Percentiles rank a stretch among this genome's conserved stretches.
phyloP scores from a whole-genome alignment of 345 rosid genomes.

The Boechera divaricarpa region DNA sequence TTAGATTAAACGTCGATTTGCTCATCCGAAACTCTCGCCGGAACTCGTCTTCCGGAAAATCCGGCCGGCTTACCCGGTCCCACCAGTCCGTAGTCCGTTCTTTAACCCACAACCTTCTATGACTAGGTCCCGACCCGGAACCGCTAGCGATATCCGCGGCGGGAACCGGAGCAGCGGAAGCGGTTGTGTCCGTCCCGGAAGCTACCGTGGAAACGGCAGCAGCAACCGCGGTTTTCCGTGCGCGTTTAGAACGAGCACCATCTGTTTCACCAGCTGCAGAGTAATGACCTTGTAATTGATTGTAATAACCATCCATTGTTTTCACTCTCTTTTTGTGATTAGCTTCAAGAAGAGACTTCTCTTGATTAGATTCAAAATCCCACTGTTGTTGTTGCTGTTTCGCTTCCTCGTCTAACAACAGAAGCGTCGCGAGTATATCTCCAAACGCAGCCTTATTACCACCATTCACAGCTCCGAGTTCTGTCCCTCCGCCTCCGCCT shows the following conservation, averaged over 20 bases:
- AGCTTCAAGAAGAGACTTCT: constrained; percentile 51
- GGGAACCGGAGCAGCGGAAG: constrained; percentile 14
- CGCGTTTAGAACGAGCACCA: constrained; percentile 49
- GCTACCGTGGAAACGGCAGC: constrained; percentile 36
- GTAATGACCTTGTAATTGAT: constrained; percentile 51
- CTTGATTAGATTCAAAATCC: constrained; percentile 50
- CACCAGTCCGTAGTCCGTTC: constrained; percentile 91
- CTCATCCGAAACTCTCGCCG: constrained; percentile 78
- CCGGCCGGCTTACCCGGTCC: constrained; percentile 66
- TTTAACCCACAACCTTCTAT: constrained; percentile 85
- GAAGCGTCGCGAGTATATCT: constrained; percentile 57
- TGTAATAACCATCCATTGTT: constrained; percentile 50
- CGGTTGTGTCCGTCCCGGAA: constrained; percentile 21
- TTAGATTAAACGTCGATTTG: constrained; percentile 69
- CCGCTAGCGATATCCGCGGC: constrained; percentile 36
- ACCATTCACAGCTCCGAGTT: constrained; percentile 18
- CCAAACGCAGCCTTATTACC: constrained; percentile 35
- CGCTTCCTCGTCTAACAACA: constrained; percentile 68
- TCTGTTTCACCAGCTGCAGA: constrained; percentile 45
- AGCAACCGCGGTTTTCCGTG: constrained; percentile 45
- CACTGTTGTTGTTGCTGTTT: constrained; percentile 53
- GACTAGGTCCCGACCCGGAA: constrained; percentile 41
- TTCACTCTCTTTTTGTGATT: constrained; percentile 49
- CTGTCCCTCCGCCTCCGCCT: background rate
- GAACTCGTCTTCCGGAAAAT: constrained; percentile 76